Evolutionary conservation across 169 alveolate species (phyloP).

Genomic region (Ophryocystis elektroscirrha): DNA sequence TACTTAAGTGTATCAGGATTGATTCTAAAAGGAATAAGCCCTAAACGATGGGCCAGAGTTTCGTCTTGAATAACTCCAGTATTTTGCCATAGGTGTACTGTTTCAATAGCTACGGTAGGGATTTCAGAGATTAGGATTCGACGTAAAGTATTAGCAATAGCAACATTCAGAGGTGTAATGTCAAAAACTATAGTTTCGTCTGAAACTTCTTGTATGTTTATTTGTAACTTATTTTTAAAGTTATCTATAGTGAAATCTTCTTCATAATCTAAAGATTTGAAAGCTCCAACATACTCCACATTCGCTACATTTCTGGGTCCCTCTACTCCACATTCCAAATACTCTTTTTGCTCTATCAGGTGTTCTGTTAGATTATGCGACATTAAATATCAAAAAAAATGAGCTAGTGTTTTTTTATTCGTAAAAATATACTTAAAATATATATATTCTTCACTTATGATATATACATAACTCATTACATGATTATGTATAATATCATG

Average conservation of each 20-base stretch:
- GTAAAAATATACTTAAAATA: no score
- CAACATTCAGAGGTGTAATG: slow-evolving; percentile 49
- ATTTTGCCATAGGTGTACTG: slow-evolving; percentile 30
- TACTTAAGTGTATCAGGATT: slow-evolving; percentile 67
- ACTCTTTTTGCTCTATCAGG: background rate
- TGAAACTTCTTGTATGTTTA: background rate
- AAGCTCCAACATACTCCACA: background rate
- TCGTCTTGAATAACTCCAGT: slow-evolving; percentile 89
- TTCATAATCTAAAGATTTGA: background rate
- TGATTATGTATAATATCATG: no score
- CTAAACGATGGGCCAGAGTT: slow-evolving; percentile 86
- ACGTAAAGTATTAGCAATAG: slow-evolving; percentile 68
- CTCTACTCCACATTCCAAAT: background rate
- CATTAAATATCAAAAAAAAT: no score
- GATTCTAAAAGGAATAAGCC: slow-evolving; percentile 78
- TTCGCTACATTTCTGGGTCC: background rate
- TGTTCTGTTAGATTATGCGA: background rate
- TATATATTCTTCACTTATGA: no score
- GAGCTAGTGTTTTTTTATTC: no score
- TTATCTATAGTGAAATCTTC: background rate
- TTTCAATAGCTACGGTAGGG: slow-evolving; percentile 73
- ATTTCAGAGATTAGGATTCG: slow-evolving; percentile 69
- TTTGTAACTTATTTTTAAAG: background rate
- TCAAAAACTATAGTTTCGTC: slow-evolving; percentile 16
- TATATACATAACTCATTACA: no score